Evolutionary conservation across 371 early-diverging fungal genomes (phyloP).

Genomic region (Fennellomyces sp.): DNA sequence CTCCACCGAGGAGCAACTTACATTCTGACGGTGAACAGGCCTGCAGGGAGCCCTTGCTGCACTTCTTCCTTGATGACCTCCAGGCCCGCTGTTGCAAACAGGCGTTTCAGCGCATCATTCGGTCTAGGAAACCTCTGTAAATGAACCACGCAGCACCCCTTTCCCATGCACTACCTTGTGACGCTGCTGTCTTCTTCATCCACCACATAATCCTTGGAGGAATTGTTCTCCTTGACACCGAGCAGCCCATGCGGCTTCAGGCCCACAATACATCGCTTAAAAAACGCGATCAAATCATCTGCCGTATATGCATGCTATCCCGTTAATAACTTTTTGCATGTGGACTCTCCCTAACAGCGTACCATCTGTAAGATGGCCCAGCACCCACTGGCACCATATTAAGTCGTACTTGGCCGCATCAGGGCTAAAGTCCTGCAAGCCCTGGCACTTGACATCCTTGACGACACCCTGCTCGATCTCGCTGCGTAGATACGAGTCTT

Average conservation of each 20-base stretch:
- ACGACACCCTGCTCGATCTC: constrained; percentile 61
- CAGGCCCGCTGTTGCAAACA: constrained; percentile 78
- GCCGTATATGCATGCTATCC: background rate
- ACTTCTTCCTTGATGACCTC: constrained; percentile 67
- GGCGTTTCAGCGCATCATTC: constrained; percentile 60
- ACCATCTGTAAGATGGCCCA: constrained; percentile 83
- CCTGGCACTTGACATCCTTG: constrained; percentile 66
- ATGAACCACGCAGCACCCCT: background rate
- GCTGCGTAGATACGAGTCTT: constrained; percentile 52
- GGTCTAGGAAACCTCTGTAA: constrained; percentile 43
- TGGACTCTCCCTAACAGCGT: constrained; percentile 7
- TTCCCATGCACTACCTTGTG: constrained; percentile 54
- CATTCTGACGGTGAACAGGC: constrained; percentile 87
- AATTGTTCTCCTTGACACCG: constrained; percentile 91
- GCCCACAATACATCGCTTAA: constrained; percentile 76
- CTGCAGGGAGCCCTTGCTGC: constrained; percentile 84
- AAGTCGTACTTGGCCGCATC: constrained; percentile 78
- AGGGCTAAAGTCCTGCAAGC: constrained; percentile 85
- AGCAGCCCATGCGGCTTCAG: constrained; percentile 79
- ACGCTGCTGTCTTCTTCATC: constrained; percentile 89
- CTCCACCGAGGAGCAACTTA: constrained; percentile 53
- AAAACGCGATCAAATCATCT: constrained; percentile 87
- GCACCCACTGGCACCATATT: constrained; percentile 98
- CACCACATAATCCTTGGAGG: constrained; percentile 63
- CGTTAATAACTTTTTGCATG: background rate